Evolutionary conservation across 352 stramenopile species (phyloP).

Genomic region (Blastocystis sp.): DNA sequence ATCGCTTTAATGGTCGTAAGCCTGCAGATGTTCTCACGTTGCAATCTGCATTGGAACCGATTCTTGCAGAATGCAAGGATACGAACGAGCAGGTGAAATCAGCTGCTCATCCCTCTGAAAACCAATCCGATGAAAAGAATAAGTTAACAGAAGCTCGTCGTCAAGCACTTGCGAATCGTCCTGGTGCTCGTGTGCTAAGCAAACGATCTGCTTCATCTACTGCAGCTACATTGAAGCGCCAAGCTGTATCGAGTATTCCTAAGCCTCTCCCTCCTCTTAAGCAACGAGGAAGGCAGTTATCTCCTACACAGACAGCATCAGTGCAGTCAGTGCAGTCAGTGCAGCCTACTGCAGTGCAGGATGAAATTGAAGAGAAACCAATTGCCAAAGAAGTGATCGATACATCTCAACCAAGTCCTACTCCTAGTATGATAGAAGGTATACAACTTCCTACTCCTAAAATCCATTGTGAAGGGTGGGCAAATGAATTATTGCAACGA

Average conservation of each 20-base stretch:
- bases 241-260: slow-evolving; percentile 28
- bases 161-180: slow-evolving; percentile 1
- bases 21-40: background rate
- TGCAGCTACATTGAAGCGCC: background rate
- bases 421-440: background rate
- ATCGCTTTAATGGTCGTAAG: background rate
- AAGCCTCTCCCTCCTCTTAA: background rate
- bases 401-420: background rate
- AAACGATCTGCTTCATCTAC: background rate
- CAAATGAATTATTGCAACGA: background rate
- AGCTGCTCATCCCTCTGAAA: background rate
- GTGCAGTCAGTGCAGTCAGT: background rate
- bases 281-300: background rate
- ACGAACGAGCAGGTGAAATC: background rate
- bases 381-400: too few relatives aligned
- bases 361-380: background rate
- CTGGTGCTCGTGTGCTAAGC: background rate
- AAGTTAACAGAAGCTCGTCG: background rate
- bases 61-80: background rate
- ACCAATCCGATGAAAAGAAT: background rate
- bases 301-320: background rate
- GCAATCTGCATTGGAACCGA: background rate
- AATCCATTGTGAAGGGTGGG: background rate
- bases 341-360: background rate
- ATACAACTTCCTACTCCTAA: background rate